Evolutionary conservation across 768 basidiomycete species (phyloP).

Genomic region (Baorangia bicolor): DNA sequence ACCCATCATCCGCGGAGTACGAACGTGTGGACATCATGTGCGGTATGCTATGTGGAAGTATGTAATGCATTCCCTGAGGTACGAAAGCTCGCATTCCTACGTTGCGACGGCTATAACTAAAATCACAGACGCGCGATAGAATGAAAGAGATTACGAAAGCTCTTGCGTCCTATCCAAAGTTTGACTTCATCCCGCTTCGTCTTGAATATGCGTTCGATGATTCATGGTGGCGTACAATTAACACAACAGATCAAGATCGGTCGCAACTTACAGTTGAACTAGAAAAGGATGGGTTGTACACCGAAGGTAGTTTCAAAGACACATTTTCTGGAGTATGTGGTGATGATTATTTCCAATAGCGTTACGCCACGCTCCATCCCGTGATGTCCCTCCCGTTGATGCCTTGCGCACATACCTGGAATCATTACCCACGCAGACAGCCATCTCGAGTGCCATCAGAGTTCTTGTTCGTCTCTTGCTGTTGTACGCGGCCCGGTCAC

Average conservation of each 20-base stretch:
- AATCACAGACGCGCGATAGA: constrained; percentile 50
- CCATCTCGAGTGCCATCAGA: constrained; percentile 56
- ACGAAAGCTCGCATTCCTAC: constrained; percentile 27
- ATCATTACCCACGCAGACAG: constrained; percentile 74
- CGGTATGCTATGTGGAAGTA: constrained; percentile 70
- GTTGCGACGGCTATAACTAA: constrained; percentile 4
- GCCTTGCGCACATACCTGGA: constrained; percentile 52
- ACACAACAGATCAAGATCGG: constrained; percentile 28
- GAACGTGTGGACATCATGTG: constrained; percentile 59
- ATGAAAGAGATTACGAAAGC: constrained; percentile 49
- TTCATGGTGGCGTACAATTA: constrained; percentile 60
- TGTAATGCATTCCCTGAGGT: constrained; percentile 62
- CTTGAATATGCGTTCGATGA: constrained; percentile 75
- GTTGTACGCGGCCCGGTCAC: constrained; percentile 59
- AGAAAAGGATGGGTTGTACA: constrained; percentile 48
- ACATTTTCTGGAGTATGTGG: neutral
- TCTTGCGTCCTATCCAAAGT: constrained; percentile 46
- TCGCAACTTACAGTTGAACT: constrained; percentile 46
- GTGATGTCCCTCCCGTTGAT: constrained; percentile 20
- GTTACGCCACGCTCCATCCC: constrained; percentile 18
- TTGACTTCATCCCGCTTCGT: constrained; percentile 62
- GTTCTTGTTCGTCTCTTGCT: constrained; percentile 67
- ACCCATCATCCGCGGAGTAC: constrained; percentile 64
- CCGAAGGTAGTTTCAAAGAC: constrained; percentile 24
- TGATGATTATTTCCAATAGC: constrained; percentile 15